Percentiles rank a stretch among this genome's conserved stretches.
These are phyloP conservation scores for Pseudopithomyces chartarum DNA, from an alignment of 2,329 filamentous ascomycete species.

Conservation along the genomic window DNA sequence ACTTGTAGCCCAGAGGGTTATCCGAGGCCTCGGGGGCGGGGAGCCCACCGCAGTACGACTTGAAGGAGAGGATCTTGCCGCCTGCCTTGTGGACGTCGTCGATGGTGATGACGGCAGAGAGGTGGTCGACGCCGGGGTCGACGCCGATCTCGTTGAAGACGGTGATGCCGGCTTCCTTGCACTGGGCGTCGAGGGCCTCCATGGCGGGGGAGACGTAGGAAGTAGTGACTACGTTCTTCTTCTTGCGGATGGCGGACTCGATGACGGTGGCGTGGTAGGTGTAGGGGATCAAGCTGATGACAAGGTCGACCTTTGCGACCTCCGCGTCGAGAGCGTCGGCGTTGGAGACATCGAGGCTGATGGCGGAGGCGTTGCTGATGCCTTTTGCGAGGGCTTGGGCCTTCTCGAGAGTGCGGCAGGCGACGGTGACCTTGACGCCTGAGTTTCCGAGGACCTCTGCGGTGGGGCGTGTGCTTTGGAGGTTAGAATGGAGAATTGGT, in stretches of 20 bases:
- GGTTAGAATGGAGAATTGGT: conserved; percentile 15
- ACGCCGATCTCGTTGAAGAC: conserved; percentile 83
- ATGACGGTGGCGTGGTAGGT: conserved; percentile 71
- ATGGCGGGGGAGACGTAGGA: conserved; percentile 92
- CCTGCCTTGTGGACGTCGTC: conserved; percentile 83
- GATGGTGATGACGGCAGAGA: conserved; percentile 86
- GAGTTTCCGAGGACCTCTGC: conserved; percentile 63
- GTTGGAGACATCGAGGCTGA: conserved; percentile 81
- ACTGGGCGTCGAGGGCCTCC: conserved; percentile 80
- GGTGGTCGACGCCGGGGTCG: conserved; percentile 74
- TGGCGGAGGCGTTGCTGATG: conserved; percentile 73
- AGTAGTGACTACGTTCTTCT: conserved; percentile 96
- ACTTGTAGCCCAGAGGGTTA: conserved; percentile 94
- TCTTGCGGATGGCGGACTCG: conserved; percentile 88
- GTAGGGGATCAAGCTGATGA: conserved; percentile 80
- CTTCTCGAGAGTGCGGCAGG: conserved; percentile 78
- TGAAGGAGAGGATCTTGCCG: conserved; percentile 82
- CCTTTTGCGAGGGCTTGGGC: conserved; percentile 75
- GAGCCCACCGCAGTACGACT: conserved; percentile 70
- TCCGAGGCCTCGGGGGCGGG: conserved; percentile 71
- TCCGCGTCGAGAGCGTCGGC: conserved; percentile 77
- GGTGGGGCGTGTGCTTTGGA: conserved; percentile 56
- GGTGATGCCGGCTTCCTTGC: conserved; percentile 90
- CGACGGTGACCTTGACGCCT: conserved; percentile 64
- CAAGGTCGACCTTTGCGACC: conserved; percentile 78